Percentiles rank a stretch among this genome's conserved stretches.
Evolutionary conservation across 2,329 filamentous ascomycete species (phyloP).

Genomic region (Hypoxylon sp.): DNA sequence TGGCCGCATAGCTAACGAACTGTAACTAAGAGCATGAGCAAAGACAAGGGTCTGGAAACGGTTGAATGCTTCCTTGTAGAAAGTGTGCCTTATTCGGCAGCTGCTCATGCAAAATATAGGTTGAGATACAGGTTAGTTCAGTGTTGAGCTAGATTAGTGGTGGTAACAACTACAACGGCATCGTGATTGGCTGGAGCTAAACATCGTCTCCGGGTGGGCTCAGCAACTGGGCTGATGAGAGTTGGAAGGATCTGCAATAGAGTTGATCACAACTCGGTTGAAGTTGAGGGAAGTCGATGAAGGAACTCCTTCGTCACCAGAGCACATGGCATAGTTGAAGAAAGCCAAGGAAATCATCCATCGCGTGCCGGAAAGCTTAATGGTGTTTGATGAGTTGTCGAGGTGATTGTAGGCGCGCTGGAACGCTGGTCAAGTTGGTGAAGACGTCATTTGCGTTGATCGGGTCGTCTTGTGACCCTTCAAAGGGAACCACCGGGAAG

Average conservation of each 20-base stretch:
- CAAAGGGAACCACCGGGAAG: slow-evolving; percentile 35
- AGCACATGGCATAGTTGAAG: slow-evolving; percentile 20
- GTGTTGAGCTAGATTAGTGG: slow-evolving; percentile 36
- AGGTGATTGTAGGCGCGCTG: slow-evolving; percentile 24
- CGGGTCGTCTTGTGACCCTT: slow-evolving; percentile 43
- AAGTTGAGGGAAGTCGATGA: slow-evolving; percentile 34
- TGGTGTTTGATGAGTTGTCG: slow-evolving; percentile 36
- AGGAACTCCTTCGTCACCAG: slow-evolving; percentile 29
- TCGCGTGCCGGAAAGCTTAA: slow-evolving; percentile 25
- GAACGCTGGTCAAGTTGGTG: slow-evolving; percentile 31
- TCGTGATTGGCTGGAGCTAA: slow-evolving; percentile 36
- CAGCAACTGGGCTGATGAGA: slow-evolving; percentile 45
- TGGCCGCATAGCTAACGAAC: slow-evolving; percentile 34
- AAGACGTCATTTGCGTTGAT: slow-evolving; percentile 43
- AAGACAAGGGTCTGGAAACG: slow-evolving; percentile 31
- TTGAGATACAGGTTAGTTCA: slow-evolving; percentile 30
- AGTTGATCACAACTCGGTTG: slow-evolving; percentile 36
- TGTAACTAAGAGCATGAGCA: slow-evolving; percentile 30
- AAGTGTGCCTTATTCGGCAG: slow-evolving; percentile 39
- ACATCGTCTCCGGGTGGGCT: slow-evolving; percentile 22
- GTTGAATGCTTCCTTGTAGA: slow-evolving; percentile 31
- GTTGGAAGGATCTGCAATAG: slow-evolving; percentile 40
- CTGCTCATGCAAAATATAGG: slow-evolving; percentile 41
- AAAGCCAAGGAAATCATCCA: slow-evolving; percentile 33
- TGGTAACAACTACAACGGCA: slow-evolving; percentile 31